Base-by-base conservation (phyloP, 768 basidiomycete genomes). In the Tylopilus felleus region DNA sequence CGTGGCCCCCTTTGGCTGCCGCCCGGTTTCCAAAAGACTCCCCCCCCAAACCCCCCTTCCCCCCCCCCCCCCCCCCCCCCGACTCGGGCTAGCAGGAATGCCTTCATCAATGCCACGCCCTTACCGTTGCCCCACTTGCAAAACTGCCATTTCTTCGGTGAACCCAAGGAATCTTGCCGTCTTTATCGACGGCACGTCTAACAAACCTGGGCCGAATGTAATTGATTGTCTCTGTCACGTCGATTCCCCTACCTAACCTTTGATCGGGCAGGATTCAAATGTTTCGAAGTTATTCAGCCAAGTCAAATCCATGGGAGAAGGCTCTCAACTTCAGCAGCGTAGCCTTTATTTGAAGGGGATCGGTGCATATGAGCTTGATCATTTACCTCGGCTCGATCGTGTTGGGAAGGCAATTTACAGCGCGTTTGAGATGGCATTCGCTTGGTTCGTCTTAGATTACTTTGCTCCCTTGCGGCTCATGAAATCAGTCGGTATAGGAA, bases 191-290 rank as follows among this genome's bases (percentile, higher is more conserved):
- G 36, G 36, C 36, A 38, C 36, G 36, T 38, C 36, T 5, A 38
- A n/a, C n/a, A 38, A 38, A 19, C n/a, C 49, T 36, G 58, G 54
- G 23, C 13, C 13, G 76, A 57, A 74, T 68, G 86, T 85, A 28
- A 45, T 54, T 33, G 75, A 69, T 19, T 10, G 5, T 27, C 4
- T 33, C 10, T 10, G 14, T n/a, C n/a, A 9, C 8, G 33, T 27
- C 25, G 25, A n/a, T 27, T 27, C 25, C 25, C 7, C 7, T 27
- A 7, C 7, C 3, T 7, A 35, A 16, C 31, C 31, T 33, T 5
- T 13, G 13, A 33, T 7, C 9, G 6, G 5, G 8, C 42, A 74
- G 73, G 63, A 68, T 42, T 66, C 73, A 10, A 70, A 71, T 40
- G 63, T 74, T 14, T 16, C 4, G 38, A 45, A 65, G 21, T 12